These are phyloP conservation scores for Candolleomyces efflorescens DNA, from an alignment of 768 basidiomycete genomes.

Conservation along the genomic window DNA sequence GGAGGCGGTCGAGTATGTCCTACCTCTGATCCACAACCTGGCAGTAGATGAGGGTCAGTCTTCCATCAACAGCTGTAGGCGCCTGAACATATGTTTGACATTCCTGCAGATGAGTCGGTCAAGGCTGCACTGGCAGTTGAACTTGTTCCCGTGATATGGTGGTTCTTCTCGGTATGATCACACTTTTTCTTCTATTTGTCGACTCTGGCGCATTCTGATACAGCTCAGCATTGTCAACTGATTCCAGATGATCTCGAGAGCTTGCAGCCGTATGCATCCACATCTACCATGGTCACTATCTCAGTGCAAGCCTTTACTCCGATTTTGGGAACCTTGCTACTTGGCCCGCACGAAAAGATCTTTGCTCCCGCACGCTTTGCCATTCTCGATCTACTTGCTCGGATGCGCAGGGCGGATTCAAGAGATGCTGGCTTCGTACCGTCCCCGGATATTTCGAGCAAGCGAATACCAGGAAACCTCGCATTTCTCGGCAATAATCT, in stretches of 20 bases:
- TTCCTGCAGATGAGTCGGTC: constrained; percentile 68
- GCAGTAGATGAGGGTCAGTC: constrained; percentile 79
- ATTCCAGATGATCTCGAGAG: constrained; percentile 42
- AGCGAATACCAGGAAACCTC: constrained; percentile 2
- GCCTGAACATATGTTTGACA: constrained; percentile 6
- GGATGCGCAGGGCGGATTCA: constrained; percentile 62
- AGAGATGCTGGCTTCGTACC: constrained; percentile 23
- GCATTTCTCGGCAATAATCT: not conserved
- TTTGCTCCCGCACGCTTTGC: constrained; percentile 69
- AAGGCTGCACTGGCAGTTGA: constrained; percentile 84
- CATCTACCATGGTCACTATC: constrained; percentile 43
- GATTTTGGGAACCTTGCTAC: constrained; percentile 81
- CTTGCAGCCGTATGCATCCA: constrained; percentile 26
- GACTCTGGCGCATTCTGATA: constrained; percentile 3
- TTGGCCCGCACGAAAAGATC: constrained; percentile 73
- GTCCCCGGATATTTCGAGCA: constrained; percentile 10
- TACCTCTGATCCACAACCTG: constrained; percentile 82
- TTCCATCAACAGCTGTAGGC: constrained; percentile 5
- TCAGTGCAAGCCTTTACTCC: constrained; percentile 88
- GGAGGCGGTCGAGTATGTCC: constrained; percentile 90
- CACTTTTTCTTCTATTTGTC: constrained; percentile 6
- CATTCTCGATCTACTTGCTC: constrained; percentile 72
- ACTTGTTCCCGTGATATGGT: constrained; percentile 84
- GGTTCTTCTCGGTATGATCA: constrained; percentile 69
- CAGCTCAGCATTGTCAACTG: constrained; percentile 59